These are phyloP conservation scores for Astraeus odoratus DNA, from an alignment of 768 basidiomycete species.

Conservation along the genomic window DNA sequence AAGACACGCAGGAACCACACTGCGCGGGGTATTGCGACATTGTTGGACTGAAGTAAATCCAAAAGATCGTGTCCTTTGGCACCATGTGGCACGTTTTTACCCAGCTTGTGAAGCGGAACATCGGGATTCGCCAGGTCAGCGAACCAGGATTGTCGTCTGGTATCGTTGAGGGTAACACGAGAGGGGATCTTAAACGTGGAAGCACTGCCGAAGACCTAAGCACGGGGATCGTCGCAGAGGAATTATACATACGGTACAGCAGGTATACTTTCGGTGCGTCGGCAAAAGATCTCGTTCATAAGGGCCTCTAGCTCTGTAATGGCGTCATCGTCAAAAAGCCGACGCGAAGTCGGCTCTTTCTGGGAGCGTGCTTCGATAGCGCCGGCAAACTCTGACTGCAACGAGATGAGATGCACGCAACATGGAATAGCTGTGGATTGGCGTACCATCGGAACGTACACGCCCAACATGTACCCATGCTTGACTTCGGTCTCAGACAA, in stretches of 20 bases:
- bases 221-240: background rate
- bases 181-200: constrained; percentile 75
- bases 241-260: constrained; percentile 52
- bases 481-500: constrained; percentile 59
- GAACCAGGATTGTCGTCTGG: constrained; percentile 78
- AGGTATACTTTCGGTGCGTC: constrained; percentile 50
- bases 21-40: constrained; percentile 73
- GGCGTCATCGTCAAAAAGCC: constrained; percentile 43
- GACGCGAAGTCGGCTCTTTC: constrained; percentile 29
- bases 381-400: constrained; percentile 1
- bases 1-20: constrained; percentile 86
- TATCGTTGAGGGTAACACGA: constrained; percentile 75
- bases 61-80: constrained; percentile 80
- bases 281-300: constrained; percentile 68
- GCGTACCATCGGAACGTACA: constrained; percentile 56
- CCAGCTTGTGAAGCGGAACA: constrained; percentile 74
- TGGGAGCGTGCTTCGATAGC: constrained; percentile 12
- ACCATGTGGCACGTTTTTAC: constrained; percentile 81
- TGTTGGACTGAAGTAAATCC: constrained; percentile 68
- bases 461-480: constrained; percentile 50
- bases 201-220: constrained; percentile 24
- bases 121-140: constrained; percentile 74
- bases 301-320: constrained; percentile 61
- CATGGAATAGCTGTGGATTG: background rate
- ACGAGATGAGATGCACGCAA: background rate